Base-by-base conservation (phyloP, 768 basidiomycete genomes). In the Pulveroboletus sp. region DNA sequence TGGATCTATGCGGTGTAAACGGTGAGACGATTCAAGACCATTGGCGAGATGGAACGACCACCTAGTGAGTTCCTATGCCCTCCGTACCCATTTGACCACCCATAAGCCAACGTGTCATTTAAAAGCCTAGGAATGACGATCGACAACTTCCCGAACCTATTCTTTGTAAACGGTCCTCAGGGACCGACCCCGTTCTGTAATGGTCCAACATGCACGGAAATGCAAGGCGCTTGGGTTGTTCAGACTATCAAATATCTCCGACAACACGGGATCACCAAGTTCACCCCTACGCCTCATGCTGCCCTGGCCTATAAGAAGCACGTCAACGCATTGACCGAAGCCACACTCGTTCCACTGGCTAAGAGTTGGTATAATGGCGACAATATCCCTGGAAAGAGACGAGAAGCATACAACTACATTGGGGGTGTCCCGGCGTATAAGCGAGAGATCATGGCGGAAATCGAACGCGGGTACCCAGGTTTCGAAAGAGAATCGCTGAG, bases 391-490 rank as follows among this genome's bases (percentile, higher is more conserved):
- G 55, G 44, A n/a, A 56, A 57, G 54, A 47, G n/a, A 27, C 33
- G 26, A 2, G 49, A 51, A 38, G 10, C 46, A 8, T 44, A 42
- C 14, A 45, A 47, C 30, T 56, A 56, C 14, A 0, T 21, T 4
- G 54, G 31, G 4, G 56, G 54, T 8, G 26, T 56, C 8, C 3
- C 17, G 2, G 2, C 0, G n/a, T 59, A 59, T 13, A 43, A 9
- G 14, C 27, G 15, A n/a, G 57, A 59, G 46, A 59, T 59, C 15
- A 30, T 6, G 44, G 46, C 52, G 13, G 57, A 59, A 24, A 46
- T 57, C 1, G 50, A 49, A 13, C 28, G 40, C 2, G 56, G 55
- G 6, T 57, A 57, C 18, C 56, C 55, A 0, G 32, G 43, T 17
- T 59, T 59, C 36, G 21, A 56, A 33, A 56, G 41, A 15, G 57